These are phyloP conservation scores for Rhizomucor miehei DNA, from an alignment of 371 early-diverging fungal genomes.

Conservation along the genomic window DNA sequence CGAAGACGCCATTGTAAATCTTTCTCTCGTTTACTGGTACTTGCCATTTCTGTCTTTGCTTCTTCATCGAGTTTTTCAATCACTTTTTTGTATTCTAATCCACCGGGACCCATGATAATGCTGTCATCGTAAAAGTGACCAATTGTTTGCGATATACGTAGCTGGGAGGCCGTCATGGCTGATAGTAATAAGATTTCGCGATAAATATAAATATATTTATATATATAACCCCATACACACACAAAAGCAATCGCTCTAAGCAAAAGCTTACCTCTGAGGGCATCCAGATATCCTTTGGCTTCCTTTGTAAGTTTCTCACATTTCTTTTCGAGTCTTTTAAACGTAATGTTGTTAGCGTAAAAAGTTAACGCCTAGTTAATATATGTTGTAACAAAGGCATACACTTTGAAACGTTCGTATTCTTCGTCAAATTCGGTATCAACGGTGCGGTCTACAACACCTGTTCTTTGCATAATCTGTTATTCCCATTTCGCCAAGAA, in stretches of 20 bases:
- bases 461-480: slow-evolving; percentile 70
- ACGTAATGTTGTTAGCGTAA: neutral
- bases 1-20: too few relatives aligned
- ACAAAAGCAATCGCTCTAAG: too few relatives aligned
- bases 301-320: slow-evolving; percentile 85
- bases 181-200: neutral
- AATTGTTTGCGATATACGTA: slow-evolving; percentile 76
- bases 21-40: too few relatives aligned
- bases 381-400: slow-evolving; percentile 15
- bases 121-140: slow-evolving; percentile 66
- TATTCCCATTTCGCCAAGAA: neutral
- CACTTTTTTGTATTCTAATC: slow-evolving; percentile 70
- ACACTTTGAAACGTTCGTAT: slow-evolving; percentile 78
- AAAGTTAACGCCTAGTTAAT: neutral
- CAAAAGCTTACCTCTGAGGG: slow-evolving; percentile 77
- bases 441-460: slow-evolving; percentile 72
- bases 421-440: slow-evolving; percentile 89
- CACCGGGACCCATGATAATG: slow-evolving; percentile 40
- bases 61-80: slow-evolving; percentile 81
- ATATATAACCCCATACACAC: neutral
- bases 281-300: slow-evolving; percentile 90
- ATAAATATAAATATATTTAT: too few relatives aligned
- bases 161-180: slow-evolving; percentile 67
- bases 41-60: slow-evolving; percentile 69
- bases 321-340: slow-evolving; percentile 66